phyloP scores from a whole-genome alignment of 2,329 filamentous ascomycete genomes.

The Moelleriella libera region DNA sequence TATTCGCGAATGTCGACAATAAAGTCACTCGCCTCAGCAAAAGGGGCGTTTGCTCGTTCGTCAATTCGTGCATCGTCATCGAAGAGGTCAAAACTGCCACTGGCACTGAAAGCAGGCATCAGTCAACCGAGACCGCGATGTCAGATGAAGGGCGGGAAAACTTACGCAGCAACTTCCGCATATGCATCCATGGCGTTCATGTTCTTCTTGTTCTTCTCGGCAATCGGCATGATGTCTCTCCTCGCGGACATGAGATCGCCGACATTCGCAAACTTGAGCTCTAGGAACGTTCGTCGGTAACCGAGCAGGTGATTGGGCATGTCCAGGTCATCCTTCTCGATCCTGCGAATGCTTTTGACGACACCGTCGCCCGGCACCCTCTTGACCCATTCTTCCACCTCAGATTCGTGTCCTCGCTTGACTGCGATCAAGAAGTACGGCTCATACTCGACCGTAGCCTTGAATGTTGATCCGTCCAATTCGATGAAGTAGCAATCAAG shows the following conservation, averaged over 20 bases:
- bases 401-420: constrained; percentile 73
- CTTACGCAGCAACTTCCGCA: constrained; percentile 81
- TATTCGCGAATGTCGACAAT: constrained; percentile 98
- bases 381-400: constrained; percentile 93
- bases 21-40: constrained; percentile 86
- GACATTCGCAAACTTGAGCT: constrained; percentile 80
- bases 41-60: constrained; percentile 58
- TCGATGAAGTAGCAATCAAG: constrained; percentile 97
- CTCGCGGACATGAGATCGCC: constrained; percentile 73
- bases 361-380: constrained; percentile 64
- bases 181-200: constrained; percentile 97
- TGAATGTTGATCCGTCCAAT: constrained; percentile 79
- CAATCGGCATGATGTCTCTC: constrained; percentile 74
- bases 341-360: constrained; percentile 59
- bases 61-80: constrained; percentile 79
- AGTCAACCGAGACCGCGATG: constrained; percentile 11
- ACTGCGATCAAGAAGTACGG: constrained; percentile 92
- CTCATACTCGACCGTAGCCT: constrained; percentile 90
- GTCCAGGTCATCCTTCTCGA: constrained; percentile 85
- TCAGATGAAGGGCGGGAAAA: too few species aligned
- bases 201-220: constrained; percentile 92
- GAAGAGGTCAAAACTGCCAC: constrained; percentile 85
- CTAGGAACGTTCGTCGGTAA: constrained; percentile 75
- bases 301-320: constrained; percentile 95
- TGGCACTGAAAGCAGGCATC: constrained; percentile 35